Conservation (phyloP, 306 rosid species). For the Sophora flavescens region DNA sequence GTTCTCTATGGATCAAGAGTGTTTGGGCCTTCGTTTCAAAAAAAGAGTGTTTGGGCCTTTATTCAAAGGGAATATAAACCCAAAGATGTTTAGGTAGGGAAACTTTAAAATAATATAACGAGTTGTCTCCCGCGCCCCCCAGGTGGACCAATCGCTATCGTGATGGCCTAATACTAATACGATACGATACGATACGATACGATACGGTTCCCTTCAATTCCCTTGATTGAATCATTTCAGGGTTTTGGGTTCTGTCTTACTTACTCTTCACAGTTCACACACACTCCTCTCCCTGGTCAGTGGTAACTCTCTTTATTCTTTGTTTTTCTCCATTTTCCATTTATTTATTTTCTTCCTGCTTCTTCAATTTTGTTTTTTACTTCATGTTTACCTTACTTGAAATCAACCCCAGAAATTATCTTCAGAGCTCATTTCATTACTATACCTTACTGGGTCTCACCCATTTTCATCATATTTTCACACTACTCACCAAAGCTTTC, state of each 20-base stretch:
- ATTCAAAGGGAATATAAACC: too few relatives aligned
- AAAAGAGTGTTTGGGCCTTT: too few relatives aligned
- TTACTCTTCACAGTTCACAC: neutral
- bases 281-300: slow-evolving; percentile 7
- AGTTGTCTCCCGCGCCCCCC: slow-evolving; percentile 42
- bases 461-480: neutral
- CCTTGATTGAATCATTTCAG: slow-evolving; percentile 21
- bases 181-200: neutral
- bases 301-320: neutral
- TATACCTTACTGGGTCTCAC: neutral
- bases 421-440: neutral
- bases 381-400: neutral
- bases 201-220: neutral
- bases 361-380: neutral
- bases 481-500: too few relatives aligned
- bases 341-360: neutral
- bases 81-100: too few relatives aligned
- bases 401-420: neutral
- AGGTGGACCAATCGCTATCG: slow-evolving; percentile 38
- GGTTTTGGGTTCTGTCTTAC: slow-evolving; percentile 28
- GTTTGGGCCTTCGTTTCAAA: too few relatives aligned
- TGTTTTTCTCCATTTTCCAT: neutral
- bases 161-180: too few relatives aligned
- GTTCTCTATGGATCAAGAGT: too few relatives aligned
- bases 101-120: too few relatives aligned